These are phyloP conservation scores for Sphagnurus paluster DNA, from an alignment of 1,284 basidiomycete species.

Conservation along the genomic window DNA sequence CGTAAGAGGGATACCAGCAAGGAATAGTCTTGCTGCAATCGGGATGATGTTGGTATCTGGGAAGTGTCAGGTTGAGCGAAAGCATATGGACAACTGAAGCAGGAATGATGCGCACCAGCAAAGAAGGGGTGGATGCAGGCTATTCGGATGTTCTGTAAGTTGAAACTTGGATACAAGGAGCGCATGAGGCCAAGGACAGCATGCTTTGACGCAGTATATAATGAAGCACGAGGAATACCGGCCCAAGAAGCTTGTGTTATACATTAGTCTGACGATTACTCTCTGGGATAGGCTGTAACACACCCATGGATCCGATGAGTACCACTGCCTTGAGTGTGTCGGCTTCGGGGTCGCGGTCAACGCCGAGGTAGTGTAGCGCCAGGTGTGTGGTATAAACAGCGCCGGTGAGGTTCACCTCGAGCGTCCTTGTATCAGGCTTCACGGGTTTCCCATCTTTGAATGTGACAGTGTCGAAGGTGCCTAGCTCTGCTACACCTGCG, in stretches of 20 bases:
- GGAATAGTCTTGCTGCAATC: conserved; percentile 36
- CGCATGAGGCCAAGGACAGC: conserved; percentile 56
- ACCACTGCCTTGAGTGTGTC: conserved; percentile 48
- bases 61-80: conserved; percentile 2
- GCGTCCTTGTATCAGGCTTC: conserved; percentile 44
- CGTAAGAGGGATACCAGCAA: conserved; percentile 52
- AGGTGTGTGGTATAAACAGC: conserved; percentile 52
- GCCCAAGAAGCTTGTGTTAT: conserved; percentile 54
- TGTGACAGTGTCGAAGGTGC: conserved; percentile 32
- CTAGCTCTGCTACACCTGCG: conserved; percentile 51
- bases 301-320: conserved; percentile 57
- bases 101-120: conserved; percentile 33
- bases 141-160: conserved; percentile 42
- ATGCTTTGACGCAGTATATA: conserved; percentile 56
- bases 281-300: conserved; percentile 10
- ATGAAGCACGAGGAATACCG: conserved; percentile 41
- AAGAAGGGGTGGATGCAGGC: conserved; percentile 55
- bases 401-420: conserved; percentile 55
- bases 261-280: too few relatives aligned
- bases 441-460: conserved; percentile 40
- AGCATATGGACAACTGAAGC: conserved; percentile 11
- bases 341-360: conserved; percentile 29
- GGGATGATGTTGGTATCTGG: conserved; percentile 51
- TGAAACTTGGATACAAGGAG: conserved; percentile 38
- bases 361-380: conserved; percentile 48